phyloP scores from a whole-genome alignment of 1,284 basidiomycete genomes.

The Volvariella volvacea region DNA sequence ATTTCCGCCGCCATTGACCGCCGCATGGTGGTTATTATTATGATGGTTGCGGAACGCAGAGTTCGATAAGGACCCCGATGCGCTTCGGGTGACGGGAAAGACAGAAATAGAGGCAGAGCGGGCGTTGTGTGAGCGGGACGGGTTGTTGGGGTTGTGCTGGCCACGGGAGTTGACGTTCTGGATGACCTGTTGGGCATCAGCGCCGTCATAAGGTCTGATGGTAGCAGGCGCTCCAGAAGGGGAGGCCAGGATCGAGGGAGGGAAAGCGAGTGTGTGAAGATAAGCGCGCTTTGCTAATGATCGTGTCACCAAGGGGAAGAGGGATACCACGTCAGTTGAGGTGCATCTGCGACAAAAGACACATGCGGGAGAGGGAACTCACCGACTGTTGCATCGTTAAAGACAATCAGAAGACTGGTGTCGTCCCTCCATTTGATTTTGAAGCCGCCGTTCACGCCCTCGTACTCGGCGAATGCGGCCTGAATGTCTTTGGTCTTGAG shows the following conservation, averaged over 20 bases:
- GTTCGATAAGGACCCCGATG: constrained; percentile 26
- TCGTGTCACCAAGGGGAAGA: constrained; percentile 7
- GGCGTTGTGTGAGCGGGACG: constrained; percentile 60
- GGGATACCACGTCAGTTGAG: constrained; percentile 1
- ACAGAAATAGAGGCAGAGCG: constrained; percentile 66
- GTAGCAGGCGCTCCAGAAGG: constrained; percentile 48
- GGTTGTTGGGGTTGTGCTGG: constrained; percentile 52
- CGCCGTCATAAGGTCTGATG: constrained; percentile 89
- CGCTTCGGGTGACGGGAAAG: constrained; percentile 42
- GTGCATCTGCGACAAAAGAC: neutral
- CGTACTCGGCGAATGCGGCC: constrained; percentile 85
- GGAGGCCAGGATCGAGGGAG: constrained; percentile 66
- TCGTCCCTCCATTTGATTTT: constrained; percentile 99
- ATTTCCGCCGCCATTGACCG: constrained; percentile 28
- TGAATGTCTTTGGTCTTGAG: constrained; percentile 98
- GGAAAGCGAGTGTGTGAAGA: constrained; percentile 77
- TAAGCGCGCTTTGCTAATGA: constrained; percentile 80
- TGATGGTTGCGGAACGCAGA: constrained; percentile 33
- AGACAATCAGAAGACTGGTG: constrained; percentile 92
- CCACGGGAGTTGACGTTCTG: constrained; percentile 76
- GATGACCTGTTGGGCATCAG: constrained; percentile 89
- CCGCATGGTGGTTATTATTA: constrained; percentile 23
- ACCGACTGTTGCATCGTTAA: constrained; percentile 81
- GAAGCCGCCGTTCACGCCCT: constrained; percentile 83
- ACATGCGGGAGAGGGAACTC: constrained; percentile 27